Evolutionary conservation across 2,329 filamentous ascomycete species (phyloP), one percentile per base, ranked within the genome.

Genomic region (Claviceps sp.): DNA sequence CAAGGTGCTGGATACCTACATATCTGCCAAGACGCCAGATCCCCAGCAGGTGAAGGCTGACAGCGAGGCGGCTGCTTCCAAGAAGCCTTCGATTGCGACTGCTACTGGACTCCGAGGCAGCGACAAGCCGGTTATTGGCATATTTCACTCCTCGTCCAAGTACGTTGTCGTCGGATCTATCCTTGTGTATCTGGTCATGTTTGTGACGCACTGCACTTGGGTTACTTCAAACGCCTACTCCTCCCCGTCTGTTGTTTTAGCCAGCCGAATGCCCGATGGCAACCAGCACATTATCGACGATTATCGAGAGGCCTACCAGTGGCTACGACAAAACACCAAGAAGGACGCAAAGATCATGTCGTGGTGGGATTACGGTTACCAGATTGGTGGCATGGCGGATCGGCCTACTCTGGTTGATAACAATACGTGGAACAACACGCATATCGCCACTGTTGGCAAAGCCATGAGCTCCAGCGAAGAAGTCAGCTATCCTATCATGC

Each of bases 401-500:
- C 82, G 93, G 51, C 93, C 93, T 37, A 98, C 93, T 1, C 77
- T 98, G 37, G 93, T 98, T 37, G 93, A 98, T 75, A 98, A 98
- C 77, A 98, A 98, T 74, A 98, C 93, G 2, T 98, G 93, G 93
- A 98, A 98, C 77, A 98, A 98, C 75, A 98, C 93, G 7, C 93
- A 98, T 68, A 98, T 98, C 70, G 93, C 93, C 50, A 98, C 93
- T 14, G 93, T 98, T 54, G 93, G 93, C 64, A 98, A 98, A 74
- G 93, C 93, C 43, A 97, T 98, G 93, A 93, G 86, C 72, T 96
- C 90, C 7, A 78, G 87, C 46, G 93, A 98, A 70, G 94, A 98
- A 69, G 90, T 97, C 70, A 95, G 89, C 72, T 98, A 98, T 70
- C 88, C 89, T 2, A 98, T 98, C 66, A 91, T 98, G 81, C 86